Base-by-base conservation (phyloP, 2,329 filamentous ascomycete species). In the Aureobasidium leucospermi region DNA sequence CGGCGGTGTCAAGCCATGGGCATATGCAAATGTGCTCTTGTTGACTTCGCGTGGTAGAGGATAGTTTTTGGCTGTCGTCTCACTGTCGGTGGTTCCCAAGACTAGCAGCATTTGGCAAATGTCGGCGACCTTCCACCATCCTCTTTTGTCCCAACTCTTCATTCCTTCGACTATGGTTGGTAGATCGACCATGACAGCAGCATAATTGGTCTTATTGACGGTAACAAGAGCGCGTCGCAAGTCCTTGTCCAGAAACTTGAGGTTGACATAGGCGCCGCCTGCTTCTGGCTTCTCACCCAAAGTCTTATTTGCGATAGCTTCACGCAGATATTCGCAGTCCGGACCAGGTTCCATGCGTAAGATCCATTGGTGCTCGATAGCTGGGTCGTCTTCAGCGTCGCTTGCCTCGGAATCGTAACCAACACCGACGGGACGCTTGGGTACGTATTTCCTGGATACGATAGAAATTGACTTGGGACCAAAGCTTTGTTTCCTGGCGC, bases 371-470 rank as follows among this genome's bases (percentile, higher is more conserved):
- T 93, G 88, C 73, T 97, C 93, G 62, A 96, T 89, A 1, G 88
- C 82, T 0, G 94, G 94, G 68, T 99, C 94, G 9, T 78, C 74
- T 72, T 99, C 94, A 13, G 87, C 85, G 69, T 97, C 94, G 59
- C 91, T 94, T 11, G 92, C 90, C 73, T 97, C 94, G 3, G 92
- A 96, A 71, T 99, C 94, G 74, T 97, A 99, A 7, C 93, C 94
- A 59, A 96, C 90, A 55, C 94, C 94, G 1, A 84, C 82, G 5
- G 85, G 85, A 63, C 89, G 83, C 34, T 82, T 78, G 6, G 89
- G 87, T 1, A 83, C 79, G 63, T 85, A 82, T 66, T 65, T 65
- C 4, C 46, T 16, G 23, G 62, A 61, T 23, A 62, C 65, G 58
- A 65, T 62, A 48, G 65, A 53, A 58, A 65, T 62, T 41, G 65